Base-by-base conservation (phyloP, 495 filamentous ascomycete species). In the Aspergillus nanangensis region DNA sequence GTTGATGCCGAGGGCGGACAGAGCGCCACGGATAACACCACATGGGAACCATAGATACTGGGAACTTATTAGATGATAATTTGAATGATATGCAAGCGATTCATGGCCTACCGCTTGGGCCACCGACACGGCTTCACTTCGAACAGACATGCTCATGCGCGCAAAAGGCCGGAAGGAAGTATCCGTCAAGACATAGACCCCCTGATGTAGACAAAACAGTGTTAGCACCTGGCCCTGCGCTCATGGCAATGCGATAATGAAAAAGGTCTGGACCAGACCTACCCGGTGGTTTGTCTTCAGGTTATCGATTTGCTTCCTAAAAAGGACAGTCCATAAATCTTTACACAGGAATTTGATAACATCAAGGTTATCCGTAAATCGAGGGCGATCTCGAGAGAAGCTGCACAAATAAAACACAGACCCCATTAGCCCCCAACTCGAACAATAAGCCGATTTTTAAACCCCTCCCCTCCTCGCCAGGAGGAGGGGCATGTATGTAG, bases 291-390 rank as follows among this genome's bases (percentile, higher is more conserved):
- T 98, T 11, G 93, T 98, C 72, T 97, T 98, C 33, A 98, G 72
- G 69, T 97, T 97, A 63, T 98, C 93, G 55, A 97, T 84, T 66
- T 96, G 93, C 67, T 98, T 98, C 63, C 88, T 75, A 66, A 96
- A 98, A 24, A 96, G 77, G 32, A 95, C 75, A 38, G 80, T 88
- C 93, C 93, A 98, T 34, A 98, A 68, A 61, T 98, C 94, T 65
- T 97, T 98, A 77, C 93, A 98, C 25, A 97, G 76, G 60, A 97
- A 97, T 65, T 98, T 98, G 60, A 98, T 97, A 21, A 88, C 84
- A 56, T 93, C 89, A 17, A 95, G 76, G 24, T 88, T 88, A 65
- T 93, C 87, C 20, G 79, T 82, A 65, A 95, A 93, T 35, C 90
- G 83, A 33, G 93, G 88, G 35, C 88, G 76, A 63, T 95, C 87